Percentiles rank a stretch among this genome's conserved stretches.
Conservation (phyloP, 2,329 filamentous ascomycete genomes). For the Sphaerulina musiva region DNA sequence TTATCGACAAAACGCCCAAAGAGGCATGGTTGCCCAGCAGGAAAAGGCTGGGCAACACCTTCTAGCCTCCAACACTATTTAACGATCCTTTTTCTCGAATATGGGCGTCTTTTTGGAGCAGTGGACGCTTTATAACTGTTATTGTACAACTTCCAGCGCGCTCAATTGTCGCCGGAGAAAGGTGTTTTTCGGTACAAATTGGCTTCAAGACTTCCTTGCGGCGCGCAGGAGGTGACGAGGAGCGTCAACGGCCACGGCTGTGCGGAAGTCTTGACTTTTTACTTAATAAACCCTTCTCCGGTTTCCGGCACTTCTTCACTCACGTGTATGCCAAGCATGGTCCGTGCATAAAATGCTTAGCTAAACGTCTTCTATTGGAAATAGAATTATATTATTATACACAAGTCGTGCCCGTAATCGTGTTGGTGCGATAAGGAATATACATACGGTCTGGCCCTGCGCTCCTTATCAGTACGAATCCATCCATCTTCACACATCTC, state of each 20-base stretch:
- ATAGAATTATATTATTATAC: too few species aligned
- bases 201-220: not conserved
- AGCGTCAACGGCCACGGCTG: not conserved
- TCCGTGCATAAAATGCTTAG: too few species aligned
- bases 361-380: too few species aligned
- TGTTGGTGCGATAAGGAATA: not conserved
- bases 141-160: too few species aligned
- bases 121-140: not conserved
- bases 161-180: not conserved
- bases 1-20: constrained; percentile 11
- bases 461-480: not conserved
- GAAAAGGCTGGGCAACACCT: not conserved
- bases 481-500: not conserved
- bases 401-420: too few species aligned
- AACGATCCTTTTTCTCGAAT: too few species aligned
- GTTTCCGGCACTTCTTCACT: too few species aligned
- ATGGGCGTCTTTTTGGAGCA: not conserved
- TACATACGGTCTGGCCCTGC: not conserved
- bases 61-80: too few species aligned
- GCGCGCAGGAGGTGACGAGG: not conserved
- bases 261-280: not conserved
- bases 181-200: not conserved
- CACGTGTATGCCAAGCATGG: too few species aligned
- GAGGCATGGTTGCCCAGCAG: not conserved
- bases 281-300: too few species aligned